These are phyloP conservation scores for Penicillium fimorum DNA, from an alignment of 495 filamentous ascomycete genomes.

Conservation along the genomic window DNA sequence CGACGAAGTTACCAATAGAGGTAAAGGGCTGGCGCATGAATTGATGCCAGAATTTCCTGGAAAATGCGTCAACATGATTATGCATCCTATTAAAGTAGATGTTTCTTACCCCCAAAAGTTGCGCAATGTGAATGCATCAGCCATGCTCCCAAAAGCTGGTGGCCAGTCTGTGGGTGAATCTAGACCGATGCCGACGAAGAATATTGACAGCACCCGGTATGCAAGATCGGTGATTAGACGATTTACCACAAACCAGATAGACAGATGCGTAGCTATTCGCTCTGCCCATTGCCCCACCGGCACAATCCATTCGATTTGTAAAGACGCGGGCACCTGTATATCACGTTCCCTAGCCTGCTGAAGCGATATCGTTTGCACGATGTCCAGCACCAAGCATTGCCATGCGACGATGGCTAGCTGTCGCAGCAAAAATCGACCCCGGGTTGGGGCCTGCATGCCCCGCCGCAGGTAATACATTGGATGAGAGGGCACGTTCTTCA, in stretches of 20 bases:
- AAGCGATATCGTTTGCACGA: not conserved
- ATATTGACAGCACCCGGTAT: constrained; percentile 6
- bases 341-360: not conserved
- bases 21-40: constrained; percentile 9
- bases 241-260: constrained; percentile 8
- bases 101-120: constrained; percentile 5
- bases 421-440: constrained; percentile 5
- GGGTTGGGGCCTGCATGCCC: not conserved
- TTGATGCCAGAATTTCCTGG: constrained; percentile 10
- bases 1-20: not conserved
- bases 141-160: constrained; percentile 5
- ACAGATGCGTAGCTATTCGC: constrained; percentile 1
- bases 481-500: constrained; percentile 11
- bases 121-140: constrained; percentile 4
- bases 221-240: constrained; percentile 1
- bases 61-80: not conserved
- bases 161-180: constrained; percentile 5
- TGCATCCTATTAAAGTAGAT: not conserved
- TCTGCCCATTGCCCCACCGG: constrained; percentile 7
- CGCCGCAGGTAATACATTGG: constrained; percentile 1
- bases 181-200: not conserved
- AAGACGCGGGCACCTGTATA: not conserved
- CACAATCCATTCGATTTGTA: not conserved
- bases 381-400: constrained; percentile 11
- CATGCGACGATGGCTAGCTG: constrained; percentile 6